Evolutionary conservation across 345 rosid species (phyloP).

Genomic region (Mercurialis annua): DNA sequence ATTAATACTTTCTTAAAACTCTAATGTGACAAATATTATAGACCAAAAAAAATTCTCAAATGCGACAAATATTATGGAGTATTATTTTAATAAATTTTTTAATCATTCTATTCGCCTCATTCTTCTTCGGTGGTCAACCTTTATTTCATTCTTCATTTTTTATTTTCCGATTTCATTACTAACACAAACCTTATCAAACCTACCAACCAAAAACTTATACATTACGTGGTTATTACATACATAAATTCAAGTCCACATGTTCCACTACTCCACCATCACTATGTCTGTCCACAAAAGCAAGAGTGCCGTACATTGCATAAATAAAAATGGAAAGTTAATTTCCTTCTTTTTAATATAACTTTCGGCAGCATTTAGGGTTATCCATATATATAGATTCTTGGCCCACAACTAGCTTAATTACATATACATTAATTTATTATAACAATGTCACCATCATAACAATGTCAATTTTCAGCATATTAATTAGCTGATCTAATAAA

Average conservation of each 20-base stretch:
- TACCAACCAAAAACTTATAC: not conserved
- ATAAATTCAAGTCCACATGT: not conserved
- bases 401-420: conserved; percentile 18
- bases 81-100: too few species aligned
- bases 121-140: too few species aligned
- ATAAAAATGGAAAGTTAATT: too few species aligned
- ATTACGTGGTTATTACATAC: not conserved
- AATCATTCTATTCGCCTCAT: too few species aligned
- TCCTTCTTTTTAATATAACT: conserved; percentile 11
- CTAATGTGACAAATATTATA: too few species aligned
- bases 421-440: too few species aligned
- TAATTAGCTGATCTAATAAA: not conserved
- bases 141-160: too few species aligned
- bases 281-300: conserved; percentile 13
- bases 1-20: too few species aligned
- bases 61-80: too few species aligned
- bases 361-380: conserved; percentile 33
- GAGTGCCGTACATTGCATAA: not conserved
- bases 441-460: conserved; percentile 32
- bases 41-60: too few species aligned
- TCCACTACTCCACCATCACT: not conserved
- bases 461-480: conserved; percentile 14
- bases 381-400: conserved; percentile 31
- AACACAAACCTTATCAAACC: not conserved
- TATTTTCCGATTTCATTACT: too few species aligned